Base-by-base conservation (phyloP, 345 rosid species). In the Bruguiera gymnorhiza region DNA sequence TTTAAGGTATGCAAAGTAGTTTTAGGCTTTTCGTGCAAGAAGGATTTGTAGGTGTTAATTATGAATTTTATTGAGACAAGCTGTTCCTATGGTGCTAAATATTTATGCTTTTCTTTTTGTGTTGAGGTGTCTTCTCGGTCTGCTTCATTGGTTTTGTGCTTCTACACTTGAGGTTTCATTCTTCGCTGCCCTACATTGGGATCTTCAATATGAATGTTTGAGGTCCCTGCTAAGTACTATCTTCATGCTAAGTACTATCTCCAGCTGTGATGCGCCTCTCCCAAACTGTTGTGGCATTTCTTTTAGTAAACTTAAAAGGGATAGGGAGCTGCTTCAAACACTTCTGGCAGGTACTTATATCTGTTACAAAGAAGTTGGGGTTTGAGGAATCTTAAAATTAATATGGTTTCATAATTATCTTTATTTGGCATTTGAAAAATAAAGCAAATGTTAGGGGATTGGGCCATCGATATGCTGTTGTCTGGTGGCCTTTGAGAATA, bases 91-190 rank as follows among this genome's bases (percentile, higher is more conserved):
- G 80, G 71, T 80, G 83, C 96, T 89, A 75, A 93, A 86, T 70
- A 46, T 76, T 74, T 80, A 51, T 88, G 82, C 80, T 83, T 91
- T 85, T 79, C 57, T 84, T 85, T 88, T 83, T 71, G 78, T 83
- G 86, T 86, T 80, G 97, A 93, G 97, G 97, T 93, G 80, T 86
- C 96, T 80, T 86, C 90, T 83, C 89, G 85, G 78, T 89, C 89
- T 87, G 83, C 97, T 77, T 88, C 91, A 74, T 89, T 84, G 89
- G 88, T 89, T 90, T 83, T 87, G 83, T 88, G 93, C 91, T 80
- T 82, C 89, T 87, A 80, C 98, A 79, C 87, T 82, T 75, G 84
- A 70, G 86, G 81, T 85, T 83, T 75, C 75, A 77, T 82, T 78
- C 84, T 83, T 78, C 72, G 81, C 90, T 72, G 78, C 84, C 79